phyloP scores from a whole-genome alignment of 2,329 filamentous ascomycete species.

The Nannizziopsis arthrosporioides region DNA sequence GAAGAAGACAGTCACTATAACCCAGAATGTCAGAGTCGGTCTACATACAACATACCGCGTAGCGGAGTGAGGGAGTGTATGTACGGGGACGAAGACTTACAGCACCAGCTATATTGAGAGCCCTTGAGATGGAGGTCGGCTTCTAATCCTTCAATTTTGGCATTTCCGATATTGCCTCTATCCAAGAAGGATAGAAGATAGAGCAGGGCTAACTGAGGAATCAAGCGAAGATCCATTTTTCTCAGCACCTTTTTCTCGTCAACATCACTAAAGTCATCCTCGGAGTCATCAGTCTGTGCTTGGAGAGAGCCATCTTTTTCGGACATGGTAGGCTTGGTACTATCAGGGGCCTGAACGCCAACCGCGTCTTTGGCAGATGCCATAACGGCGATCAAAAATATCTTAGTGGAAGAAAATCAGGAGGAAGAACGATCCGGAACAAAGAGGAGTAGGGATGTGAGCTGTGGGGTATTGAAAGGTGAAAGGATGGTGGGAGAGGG shows the following conservation, averaged over 20 bases:
- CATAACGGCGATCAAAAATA: too few relatives aligned
- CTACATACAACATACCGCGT: neutral
- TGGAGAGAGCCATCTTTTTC: slow-evolving; percentile 1
- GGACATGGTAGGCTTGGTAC: neutral
- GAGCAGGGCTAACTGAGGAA: slow-evolving; percentile 30
- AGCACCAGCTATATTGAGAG: slow-evolving; percentile 20
- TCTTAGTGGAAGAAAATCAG: neutral
- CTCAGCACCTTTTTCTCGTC: slow-evolving; percentile 32
- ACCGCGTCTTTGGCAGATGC: neutral
- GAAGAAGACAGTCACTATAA: slow-evolving; percentile 19
- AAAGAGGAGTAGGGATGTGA: neutral
- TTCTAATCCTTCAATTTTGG: slow-evolving; percentile 20
- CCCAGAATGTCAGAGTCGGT: slow-evolving; percentile 1
- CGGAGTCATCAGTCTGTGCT: neutral
- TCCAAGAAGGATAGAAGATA: slow-evolving; percentile 29
- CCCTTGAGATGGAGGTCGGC: slow-evolving; percentile 18
- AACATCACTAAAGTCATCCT: slow-evolving; percentile 25
- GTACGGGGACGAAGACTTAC: slow-evolving; percentile 12
- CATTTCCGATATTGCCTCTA: slow-evolving; percentile 23
- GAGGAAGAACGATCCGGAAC: neutral
- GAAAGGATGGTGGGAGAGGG: too few relatives aligned
- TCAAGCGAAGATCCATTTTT: slow-evolving; percentile 32
- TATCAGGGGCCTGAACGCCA: neutral
- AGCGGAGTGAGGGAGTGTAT: neutral
- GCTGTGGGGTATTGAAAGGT: too few relatives aligned